A percentile compares a stretch with the other conserved stretches of the same genome.
Conservation (phyloP, 305 asterid genomes). For the Solanum hybrid region DNA sequence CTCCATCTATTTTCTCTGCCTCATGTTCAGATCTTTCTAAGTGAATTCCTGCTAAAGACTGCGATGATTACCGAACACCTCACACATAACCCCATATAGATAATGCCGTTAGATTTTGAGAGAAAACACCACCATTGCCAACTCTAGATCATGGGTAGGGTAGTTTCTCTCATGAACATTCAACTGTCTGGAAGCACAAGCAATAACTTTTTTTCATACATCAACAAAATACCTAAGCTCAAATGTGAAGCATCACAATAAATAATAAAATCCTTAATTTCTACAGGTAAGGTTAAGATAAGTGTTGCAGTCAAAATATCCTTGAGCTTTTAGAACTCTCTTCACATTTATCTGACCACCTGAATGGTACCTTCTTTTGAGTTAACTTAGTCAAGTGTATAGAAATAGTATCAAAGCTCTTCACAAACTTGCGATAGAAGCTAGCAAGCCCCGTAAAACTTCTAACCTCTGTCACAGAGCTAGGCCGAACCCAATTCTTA, state of each 20-base stretch:
- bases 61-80: background rate
- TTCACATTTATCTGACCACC: background rate
- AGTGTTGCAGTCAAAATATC: background rate
- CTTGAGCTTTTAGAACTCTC: background rate
- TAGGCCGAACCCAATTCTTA: background rate
- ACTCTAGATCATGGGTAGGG: background rate
- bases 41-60: background rate
- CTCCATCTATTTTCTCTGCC: too few species aligned
- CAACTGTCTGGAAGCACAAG: background rate
- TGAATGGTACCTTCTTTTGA: background rate
- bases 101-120: background rate
- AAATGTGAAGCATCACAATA: background rate
- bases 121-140: background rate
- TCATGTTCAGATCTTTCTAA: too few species aligned
- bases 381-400: background rate
- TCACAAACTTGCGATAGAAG: background rate
- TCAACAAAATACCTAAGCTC: background rate
- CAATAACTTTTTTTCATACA: background rate
- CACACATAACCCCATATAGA: background rate
- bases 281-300: background rate
- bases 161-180: background rate
- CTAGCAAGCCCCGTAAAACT: background rate
- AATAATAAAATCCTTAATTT: background rate
- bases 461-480: too few species aligned
- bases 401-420: background rate